Evolutionary conservation across 2,329 filamentous ascomycete species (phyloP), one percentile per base, ranked within the genome.

Genomic region (Hypoxylon sp.): DNA sequence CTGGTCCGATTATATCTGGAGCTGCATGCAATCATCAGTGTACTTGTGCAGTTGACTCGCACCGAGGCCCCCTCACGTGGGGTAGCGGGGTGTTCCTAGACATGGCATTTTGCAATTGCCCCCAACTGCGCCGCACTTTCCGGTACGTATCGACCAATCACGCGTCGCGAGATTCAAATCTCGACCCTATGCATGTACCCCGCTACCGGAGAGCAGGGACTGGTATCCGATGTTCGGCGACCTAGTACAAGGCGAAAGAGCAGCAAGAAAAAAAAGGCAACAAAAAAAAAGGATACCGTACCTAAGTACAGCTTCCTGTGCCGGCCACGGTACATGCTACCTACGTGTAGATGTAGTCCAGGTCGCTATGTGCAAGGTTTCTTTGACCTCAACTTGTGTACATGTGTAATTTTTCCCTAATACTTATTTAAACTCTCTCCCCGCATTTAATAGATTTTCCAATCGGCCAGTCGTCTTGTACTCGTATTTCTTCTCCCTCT

Each of bases 211-310:
- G 74, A 51, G 49, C 55, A 66, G 66, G 72, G 68, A 66, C 69
- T 66, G 49, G 60, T 63, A 63, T 76, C 75, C 75, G 75, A 76
- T 76, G 1, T 68, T 76, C 75, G 75, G 75, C 74, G 62, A 58
- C 50, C 54, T 17, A 30, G 51, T 31, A n/a, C 6, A 64, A 55
- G 61, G 53, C 48, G 53, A 58, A 37, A 64, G 20, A 37, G 11
- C 13, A 27, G 20, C 20, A 20, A 2, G 2, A 22, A 60, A 62
- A 61, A 61, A 54, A 40, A 27, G 35, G 22, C 22, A 56, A 48
- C 30, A 42, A 55, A 54, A 59, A 61, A 55, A 50, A 30, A 58
- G 30, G 35, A 35, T 33, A 20, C 35, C 37, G 57, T 63, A 71
- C 57, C 60, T 53, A 68, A 22, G 65, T 66, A 68, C 48, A 48